Percentiles rank a stretch among this genome's conserved stretches.
These are phyloP conservation scores for Ramularia endophylla DNA, from an alignment of 2,329 filamentous ascomycete genomes.

Conservation along the genomic window DNA sequence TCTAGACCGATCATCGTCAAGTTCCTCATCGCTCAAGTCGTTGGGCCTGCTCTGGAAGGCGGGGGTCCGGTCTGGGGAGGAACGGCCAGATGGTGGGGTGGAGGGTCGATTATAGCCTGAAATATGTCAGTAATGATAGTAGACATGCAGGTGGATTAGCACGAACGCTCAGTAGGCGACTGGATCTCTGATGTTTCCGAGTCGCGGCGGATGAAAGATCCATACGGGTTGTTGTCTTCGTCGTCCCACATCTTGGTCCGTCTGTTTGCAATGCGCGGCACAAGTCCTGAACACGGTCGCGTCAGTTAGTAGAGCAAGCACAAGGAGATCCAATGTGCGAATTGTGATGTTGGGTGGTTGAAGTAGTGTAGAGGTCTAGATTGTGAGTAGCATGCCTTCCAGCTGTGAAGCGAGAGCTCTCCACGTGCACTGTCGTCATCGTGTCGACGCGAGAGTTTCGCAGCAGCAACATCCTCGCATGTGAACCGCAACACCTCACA, in stretches of 20 bases:
- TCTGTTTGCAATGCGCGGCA: too few relatives aligned
- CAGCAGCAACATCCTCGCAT: too few relatives aligned
- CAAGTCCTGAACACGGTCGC: too few relatives aligned
- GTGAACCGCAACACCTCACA: too few relatives aligned
- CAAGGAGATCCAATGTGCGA: too few relatives aligned
- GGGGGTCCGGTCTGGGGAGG: slow-evolving; percentile 61
- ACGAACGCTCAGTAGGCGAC: slow-evolving; percentile 26
- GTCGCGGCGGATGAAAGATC: slow-evolving; percentile 84
- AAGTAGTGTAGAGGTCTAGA: too few relatives aligned
- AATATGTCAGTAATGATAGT: slow-evolving; percentile 2
- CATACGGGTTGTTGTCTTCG: slow-evolving; percentile 97
- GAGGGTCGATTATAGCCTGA: slow-evolving; percentile 54
- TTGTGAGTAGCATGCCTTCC: too few relatives aligned
- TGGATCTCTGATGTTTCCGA: slow-evolving; percentile 60
- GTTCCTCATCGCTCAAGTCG: slow-evolving; percentile 56
- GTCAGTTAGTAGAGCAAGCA: too few relatives aligned
- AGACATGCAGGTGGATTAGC: background rate
- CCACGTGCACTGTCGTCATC: too few relatives aligned
- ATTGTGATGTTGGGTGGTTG: too few relatives aligned
- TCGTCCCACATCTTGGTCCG: slow-evolving; percentile 75
- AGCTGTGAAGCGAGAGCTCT: too few relatives aligned
- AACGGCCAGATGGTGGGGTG: slow-evolving; percentile 64
- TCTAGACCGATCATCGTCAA: slow-evolving; percentile 44
- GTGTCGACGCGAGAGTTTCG: too few relatives aligned
- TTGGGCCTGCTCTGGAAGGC: slow-evolving; percentile 48